Evolutionary conservation across 2,329 filamentous ascomycete species (phyloP), one percentile per base, ranked within the genome.

Genomic region (Cyanodermella asteris): DNA sequence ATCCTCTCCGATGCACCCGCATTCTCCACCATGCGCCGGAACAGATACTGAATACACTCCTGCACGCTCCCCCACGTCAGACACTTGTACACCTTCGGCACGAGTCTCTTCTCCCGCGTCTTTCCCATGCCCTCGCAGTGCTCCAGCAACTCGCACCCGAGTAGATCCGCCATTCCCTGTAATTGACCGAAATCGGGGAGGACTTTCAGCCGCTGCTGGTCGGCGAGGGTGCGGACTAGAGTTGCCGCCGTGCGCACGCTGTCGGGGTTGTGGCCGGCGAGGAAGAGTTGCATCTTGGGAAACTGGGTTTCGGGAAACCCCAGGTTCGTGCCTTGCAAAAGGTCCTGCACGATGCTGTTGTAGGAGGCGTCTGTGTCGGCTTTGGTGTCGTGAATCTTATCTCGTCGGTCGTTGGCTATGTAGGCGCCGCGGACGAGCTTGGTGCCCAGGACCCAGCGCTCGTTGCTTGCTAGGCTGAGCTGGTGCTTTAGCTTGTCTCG

Each of bases 141-240:
- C 23, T 47, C 47, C 16, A 28, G 48, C 1, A 70, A 44, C 18
- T 57, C 53, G 35, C 61, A 60, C 29, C 72, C 80, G 26, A 94
- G 69, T 43, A 93, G 82, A 38, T 94, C 84, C 2, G 84, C 84
- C 84, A 94, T 94, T 20, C 84, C 82, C 53, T 84, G 75, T 1
- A 93, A 63, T 51, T 93, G 82, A 3, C 75, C 75, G 45, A 78
- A 81, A 18, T 53, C 50, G 3, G 66, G 47, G 9, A 59, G 51
- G 23, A 53, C 45, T 19, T 46, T 41, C 23, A 44, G 41, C 34
- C 51, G 43, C 18, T 58, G 57, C 4, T 43, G 35, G n/a, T 45
- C 43, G 12, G 58, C 54, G 25, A 67, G 55, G 9, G 48, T 35
- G 25, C 42, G 38, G 16, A 50, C 49, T 16, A 56, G 37, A 14